Evolutionary conservation across 2,329 filamentous ascomycete species (phyloP), one percentile per base, ranked within the genome.

Genomic region (Pezizomycotina sp.): DNA sequence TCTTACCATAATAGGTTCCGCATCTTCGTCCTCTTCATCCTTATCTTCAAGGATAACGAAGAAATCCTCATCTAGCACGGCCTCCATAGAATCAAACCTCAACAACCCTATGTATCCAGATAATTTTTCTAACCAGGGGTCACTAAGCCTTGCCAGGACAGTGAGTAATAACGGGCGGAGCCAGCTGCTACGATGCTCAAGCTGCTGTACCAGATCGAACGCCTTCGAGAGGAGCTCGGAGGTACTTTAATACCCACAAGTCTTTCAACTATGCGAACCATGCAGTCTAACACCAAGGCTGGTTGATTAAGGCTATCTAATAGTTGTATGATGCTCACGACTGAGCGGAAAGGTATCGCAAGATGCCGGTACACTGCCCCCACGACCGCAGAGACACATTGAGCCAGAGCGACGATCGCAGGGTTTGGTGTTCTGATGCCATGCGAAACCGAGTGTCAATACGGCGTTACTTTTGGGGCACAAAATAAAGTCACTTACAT

Each of bases 231-330:
- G 57, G 15, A 77, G 60, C 15, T 68, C 61, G 36, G 75, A 70
- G 42, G 81, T 76, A 53, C 65, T 31, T 49, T 60, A 28, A 52
- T 58, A 39, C 27, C 64, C 61, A 42, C 68, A 60, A 50, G 64
- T 64, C 28, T 61, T 52, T 53, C 50, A 14, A 60, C 49, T 27
- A 61, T 56, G 27, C 53, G 51, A 18, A 54, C 52, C 14, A 61
- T 36, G 12, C 51, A 52, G 20, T 52, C 51, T 18, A 60, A 45
- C 16, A 62, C 40, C 26, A 44, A 23, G 10, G 32, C 26, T 6
- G 41, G 41, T 16, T 40, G 22, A n/a, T 29, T 40, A 18, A 44
- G 24, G 12, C 39, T 39, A 34, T 44, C 41, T 18, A 39, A 47
- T 3, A 52, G 45, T 26, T 52, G 49, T 4, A 51, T 32, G 9